phyloP scores from a whole-genome alignment of 202 grass and related monocot species.

The Eragrostis tef region DNA sequence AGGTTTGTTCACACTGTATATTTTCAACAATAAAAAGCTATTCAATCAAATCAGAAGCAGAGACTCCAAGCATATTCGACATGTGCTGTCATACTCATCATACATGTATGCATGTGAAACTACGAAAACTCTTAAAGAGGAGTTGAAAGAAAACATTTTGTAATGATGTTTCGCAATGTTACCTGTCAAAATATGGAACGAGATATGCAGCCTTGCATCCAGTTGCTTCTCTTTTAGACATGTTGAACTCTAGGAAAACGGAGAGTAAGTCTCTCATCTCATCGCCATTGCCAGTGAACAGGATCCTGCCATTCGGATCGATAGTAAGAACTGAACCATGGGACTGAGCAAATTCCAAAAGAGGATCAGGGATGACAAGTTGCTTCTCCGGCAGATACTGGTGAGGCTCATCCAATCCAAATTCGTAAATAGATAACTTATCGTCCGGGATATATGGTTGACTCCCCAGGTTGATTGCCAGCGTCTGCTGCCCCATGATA shows the following conservation, averaged over 20 bases:
- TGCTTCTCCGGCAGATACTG: slow-evolving; percentile 55
- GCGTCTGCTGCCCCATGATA: slow-evolving; percentile 49
- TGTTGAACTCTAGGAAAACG: slow-evolving; percentile 57
- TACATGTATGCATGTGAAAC: neutral
- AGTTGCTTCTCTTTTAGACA: slow-evolving; percentile 47
- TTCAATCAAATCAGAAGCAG: slow-evolving; percentile 15
- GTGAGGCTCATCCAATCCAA: slow-evolving; percentile 53
- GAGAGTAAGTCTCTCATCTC: slow-evolving; percentile 70
- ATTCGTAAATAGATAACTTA: slow-evolving; percentile 59
- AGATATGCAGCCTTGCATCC: slow-evolving; percentile 64
- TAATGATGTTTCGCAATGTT: slow-evolving; percentile 23
- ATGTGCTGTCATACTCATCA: neutral
- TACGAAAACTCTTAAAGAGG: neutral
- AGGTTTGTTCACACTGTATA: slow-evolving; percentile 3
- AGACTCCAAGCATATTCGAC: neutral
- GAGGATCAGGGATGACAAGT: slow-evolving; percentile 56
- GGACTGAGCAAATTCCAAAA: slow-evolving; percentile 57
- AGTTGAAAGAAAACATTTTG: neutral
- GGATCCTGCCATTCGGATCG: slow-evolving; percentile 54
- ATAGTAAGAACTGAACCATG: slow-evolving; percentile 48
- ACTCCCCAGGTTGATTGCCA: slow-evolving; percentile 47
- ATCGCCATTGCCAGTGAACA: slow-evolving; percentile 56
- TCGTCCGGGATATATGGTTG: slow-evolving; percentile 53
- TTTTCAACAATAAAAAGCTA: neutral
- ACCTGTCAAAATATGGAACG: slow-evolving; percentile 88